Base-by-base conservation (phyloP, 306 rosid genomes). In the Lathyrus oleraceus region DNA sequence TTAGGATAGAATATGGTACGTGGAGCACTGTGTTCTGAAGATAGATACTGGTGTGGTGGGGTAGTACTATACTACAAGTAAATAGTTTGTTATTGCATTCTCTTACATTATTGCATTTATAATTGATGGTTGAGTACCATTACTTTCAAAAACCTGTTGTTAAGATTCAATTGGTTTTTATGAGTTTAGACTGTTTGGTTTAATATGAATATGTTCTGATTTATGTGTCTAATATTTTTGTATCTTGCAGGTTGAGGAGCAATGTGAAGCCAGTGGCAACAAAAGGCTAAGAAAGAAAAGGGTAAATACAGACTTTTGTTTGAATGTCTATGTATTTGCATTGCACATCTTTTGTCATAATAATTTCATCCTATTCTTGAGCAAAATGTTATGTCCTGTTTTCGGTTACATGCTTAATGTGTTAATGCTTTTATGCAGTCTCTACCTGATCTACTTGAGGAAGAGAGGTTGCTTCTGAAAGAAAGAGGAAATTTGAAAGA, bases 211-310 rank as follows among this genome's bases (percentile, higher is more conserved):
- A 56, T 54, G 12, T 21, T 69, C 21, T 75, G 57, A 4, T 14
- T 64, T 36, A 6, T 15, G 32, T 14, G 10, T 35, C 25, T 17
- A 15, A 35, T 13, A 7, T 11, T 21, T 71, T 72, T 43, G 20
- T 49, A 19, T 56, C 11, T 51, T 59, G 66, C 81, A 91, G 94
- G 74, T 71, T 59, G 68, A 63, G 44, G 80, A 75, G 35, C 63
- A 61, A 74, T 75, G 72, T 54, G 87, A 77, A 65, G 69, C 76
- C 21, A 76, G 64, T 57, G 72, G 74, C 70, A 87, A 87, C 74
- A 89, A 89, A 83, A 82, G 76, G 72, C 45, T 81, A 36, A 85
- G 87, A 65, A 91, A 81, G 79, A 88, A 83, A 81, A 92, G 80
- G 88, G 96, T 91, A 79, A 67, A 8, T 64, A 3, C 14, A 43